phyloP scores from a whole-genome alignment of 345 rosid species.

The Eucalyptus globulus region DNA sequence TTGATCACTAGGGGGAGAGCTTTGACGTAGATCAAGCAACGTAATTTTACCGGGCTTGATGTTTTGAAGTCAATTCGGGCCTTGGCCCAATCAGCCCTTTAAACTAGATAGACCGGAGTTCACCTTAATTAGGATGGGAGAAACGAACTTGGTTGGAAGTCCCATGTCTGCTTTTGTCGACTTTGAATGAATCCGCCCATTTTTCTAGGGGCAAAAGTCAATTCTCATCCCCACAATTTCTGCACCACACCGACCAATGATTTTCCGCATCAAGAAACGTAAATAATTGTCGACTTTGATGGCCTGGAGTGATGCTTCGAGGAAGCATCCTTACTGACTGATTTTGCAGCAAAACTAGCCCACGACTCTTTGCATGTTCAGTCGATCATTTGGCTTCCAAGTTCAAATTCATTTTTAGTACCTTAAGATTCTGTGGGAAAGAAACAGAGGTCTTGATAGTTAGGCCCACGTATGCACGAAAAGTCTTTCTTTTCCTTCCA shows the following conservation, averaged over 20 bases:
- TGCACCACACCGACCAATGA: too few relatives aligned
- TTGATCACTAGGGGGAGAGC: too few relatives aligned
- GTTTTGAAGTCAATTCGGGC: neutral
- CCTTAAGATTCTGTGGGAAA: too few relatives aligned
- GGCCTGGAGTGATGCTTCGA: neutral
- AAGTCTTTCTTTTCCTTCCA: neutral
- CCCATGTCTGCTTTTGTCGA: neutral
- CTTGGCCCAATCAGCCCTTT: neutral
- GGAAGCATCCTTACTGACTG: neutral
- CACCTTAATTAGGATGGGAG: neutral
- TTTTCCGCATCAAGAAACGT: rapidly evolving
- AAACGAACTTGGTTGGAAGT: neutral
- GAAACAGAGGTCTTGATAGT: neutral
- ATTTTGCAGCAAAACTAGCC: neutral
- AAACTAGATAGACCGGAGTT: neutral
- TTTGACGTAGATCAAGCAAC: rapidly evolving
- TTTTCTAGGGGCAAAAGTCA: neutral
- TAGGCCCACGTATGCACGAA: neutral
- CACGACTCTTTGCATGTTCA: rapidly evolving
- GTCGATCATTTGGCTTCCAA: neutral
- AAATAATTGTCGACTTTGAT: neutral
- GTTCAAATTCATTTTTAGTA: neutral
- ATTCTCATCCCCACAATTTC: too few relatives aligned
- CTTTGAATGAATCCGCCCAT: neutral
- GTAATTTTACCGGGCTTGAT: neutral